phyloP scores from a whole-genome alignment of 2,329 filamentous ascomycete species.

The Penicillium palitans region DNA sequence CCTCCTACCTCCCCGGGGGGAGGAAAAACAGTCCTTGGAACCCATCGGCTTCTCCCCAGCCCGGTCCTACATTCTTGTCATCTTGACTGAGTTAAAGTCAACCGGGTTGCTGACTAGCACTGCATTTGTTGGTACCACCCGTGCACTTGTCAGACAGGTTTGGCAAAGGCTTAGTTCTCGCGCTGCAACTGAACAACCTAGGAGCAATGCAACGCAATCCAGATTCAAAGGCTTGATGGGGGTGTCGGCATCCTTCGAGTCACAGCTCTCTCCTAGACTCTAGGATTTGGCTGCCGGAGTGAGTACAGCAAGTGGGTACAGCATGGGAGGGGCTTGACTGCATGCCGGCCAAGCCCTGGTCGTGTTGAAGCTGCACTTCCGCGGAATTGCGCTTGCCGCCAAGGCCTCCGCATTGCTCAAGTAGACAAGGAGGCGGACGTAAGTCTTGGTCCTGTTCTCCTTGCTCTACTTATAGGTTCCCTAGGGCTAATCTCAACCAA shows the following conservation, averaged over 20 bases:
- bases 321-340: not conserved
- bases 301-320: not conserved
- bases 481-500: not conserved
- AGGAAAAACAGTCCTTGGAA: not conserved
- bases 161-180: constrained; percentile 23
- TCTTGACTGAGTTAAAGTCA: not conserved
- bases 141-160: constrained; percentile 4
- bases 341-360: constrained; percentile 6
- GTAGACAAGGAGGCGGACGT: not conserved
- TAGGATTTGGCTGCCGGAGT: not conserved
- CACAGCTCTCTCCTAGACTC: not conserved
- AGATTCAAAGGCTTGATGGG: not conserved
- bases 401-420: constrained; percentile 5
- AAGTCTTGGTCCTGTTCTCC: not conserved
- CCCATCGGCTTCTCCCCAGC: constrained; percentile 1
- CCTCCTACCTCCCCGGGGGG: not conserved
- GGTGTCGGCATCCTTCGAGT: not conserved
- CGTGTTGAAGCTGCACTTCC: not conserved
- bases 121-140: constrained; percentile 4
- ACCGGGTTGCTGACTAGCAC: constrained; percentile 2
- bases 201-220: not conserved
- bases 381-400: not conserved
- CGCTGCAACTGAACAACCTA: not conserved
- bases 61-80: constrained; percentile 11
- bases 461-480: not conserved